A percentile compares a stretch with the other conserved stretches of the same genome.
Conservation (phyloP, 331 rosid genomes). For the Acacia concinna region DNA sequence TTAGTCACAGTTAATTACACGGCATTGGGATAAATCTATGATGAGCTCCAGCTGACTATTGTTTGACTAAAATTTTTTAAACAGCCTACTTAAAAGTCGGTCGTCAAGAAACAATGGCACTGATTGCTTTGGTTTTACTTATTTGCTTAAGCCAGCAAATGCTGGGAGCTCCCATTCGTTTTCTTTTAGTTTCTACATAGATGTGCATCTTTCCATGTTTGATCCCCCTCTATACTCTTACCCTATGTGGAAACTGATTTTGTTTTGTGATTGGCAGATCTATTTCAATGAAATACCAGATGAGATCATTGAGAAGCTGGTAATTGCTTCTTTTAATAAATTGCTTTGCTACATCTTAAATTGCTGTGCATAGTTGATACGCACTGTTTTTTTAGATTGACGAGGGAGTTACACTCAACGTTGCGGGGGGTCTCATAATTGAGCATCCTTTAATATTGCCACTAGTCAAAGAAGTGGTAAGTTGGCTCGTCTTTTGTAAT, state of each 20-base stretch:
- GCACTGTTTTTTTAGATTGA: constrained; percentile 54
- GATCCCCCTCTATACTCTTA: constrained; percentile 4
- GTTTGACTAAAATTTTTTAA: constrained; percentile 1
- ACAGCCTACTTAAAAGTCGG: neutral
- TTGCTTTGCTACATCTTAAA: constrained; percentile 19
- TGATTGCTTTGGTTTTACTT: neutral
- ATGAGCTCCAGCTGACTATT: neutral
- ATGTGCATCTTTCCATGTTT: neutral
- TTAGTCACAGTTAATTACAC: neutral
- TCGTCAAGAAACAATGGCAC: neutral
- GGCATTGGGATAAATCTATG: constrained; percentile 9
- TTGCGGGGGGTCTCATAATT: constrained; percentile 91
- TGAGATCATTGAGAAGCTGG: constrained; percentile 83
- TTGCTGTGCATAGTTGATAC: neutral
- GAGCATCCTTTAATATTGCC: constrained; percentile 89
- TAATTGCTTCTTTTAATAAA: constrained; percentile 38
- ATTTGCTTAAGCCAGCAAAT: neutral
- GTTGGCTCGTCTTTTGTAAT: constrained; percentile 44
- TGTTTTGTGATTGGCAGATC: constrained; percentile 57
- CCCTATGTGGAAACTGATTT: constrained; percentile 24
- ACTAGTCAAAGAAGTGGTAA: constrained; percentile 83
- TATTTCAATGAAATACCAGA: constrained; percentile 87
- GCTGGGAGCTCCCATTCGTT: neutral
- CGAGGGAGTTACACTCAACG: constrained; percentile 79
- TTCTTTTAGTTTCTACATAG: neutral